Conservation (phyloP, 306 rosid genomes). For the Gillenia trifoliata region DNA sequence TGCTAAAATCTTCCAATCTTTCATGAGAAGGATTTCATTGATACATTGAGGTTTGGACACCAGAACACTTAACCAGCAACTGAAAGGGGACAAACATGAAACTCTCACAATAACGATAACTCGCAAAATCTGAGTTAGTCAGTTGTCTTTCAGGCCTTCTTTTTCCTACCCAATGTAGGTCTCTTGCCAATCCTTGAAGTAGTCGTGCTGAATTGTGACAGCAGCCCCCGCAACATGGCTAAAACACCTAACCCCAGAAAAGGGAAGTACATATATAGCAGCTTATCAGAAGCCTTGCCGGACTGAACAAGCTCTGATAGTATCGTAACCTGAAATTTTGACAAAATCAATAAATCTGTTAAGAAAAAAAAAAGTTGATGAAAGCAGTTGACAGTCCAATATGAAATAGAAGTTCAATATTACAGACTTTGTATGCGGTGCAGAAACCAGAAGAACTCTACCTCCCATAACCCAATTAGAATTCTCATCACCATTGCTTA, state of each 20-base stretch:
- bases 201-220: slow-evolving; percentile 34
- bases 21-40: no score
- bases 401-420: neutral
- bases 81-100: no score
- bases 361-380: neutral
- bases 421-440: neutral
- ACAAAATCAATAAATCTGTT: neutral
- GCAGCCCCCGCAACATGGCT: slow-evolving; percentile 57
- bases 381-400: neutral
- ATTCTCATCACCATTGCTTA: neutral
- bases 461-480: neutral
- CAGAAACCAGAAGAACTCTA: neutral
- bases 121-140: neutral
- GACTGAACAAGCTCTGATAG: slow-evolving; percentile 57
- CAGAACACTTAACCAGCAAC: no score
- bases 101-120: neutral
- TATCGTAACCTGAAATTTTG: slow-evolving; percentile 48
- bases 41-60: no score
- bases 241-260: slow-evolving; percentile 56
- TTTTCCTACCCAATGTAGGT: slow-evolving; percentile 42
- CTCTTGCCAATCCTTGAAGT: slow-evolving; percentile 28
- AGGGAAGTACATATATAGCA: slow-evolving; percentile 45
- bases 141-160: slow-evolving; percentile 38
- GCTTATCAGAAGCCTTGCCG: slow-evolving; percentile 53
- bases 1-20: no score